Base-by-base conservation (phyloP, 305 asterid species). In the Ajuga reptans region DNA sequence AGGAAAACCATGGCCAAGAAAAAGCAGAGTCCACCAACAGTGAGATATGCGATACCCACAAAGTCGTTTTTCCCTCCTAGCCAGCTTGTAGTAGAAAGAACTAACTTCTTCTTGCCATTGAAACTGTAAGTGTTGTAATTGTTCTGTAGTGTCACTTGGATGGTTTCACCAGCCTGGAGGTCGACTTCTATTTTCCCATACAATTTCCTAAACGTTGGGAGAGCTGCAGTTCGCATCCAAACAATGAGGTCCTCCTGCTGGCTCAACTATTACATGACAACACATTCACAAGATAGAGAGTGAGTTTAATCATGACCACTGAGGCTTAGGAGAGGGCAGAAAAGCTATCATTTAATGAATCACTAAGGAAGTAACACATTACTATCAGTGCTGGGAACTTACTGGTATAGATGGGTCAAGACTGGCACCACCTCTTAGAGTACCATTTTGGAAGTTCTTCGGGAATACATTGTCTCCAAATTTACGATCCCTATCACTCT, bases 211-310 rank as follows among this genome's bases (percentile, higher is more conserved):
- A 91, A 91, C 14, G 96, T 91, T 52, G 97, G 97, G 66, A 91
- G 96, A 36, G 97, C 96, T 8, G 96, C 97, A 42, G 96, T 90
- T 57, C 97, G 89, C 96, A 91, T 91, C 97, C 97, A 91, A 52
- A 91, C 97, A 55, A 91, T 91, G 47, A 91, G 95, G 83, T 87
- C 82, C 81, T 91, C 97, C 78, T 91, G 97, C 73, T 84, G 71
- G 27, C 75, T 79, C 82, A 91, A 70, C 97, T 91, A 91, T 79
- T 76, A 27, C 77, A 79, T 42, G 36, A 43, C 64, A 65, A 52
- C 72, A 72, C 16, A 68, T 59, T 71, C 72, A 31, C 10, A 51
- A 33, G 29, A 49, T 6, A 55, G 24, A 57, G 11, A 18, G 49
- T 64, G 45, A 65, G 51, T 41, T 49, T 51, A 36, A 61, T 56